These are phyloP conservation scores for Heliophila coronopifolia DNA, from an alignment of 441 rosid genomes.

Conservation along the genomic window DNA sequence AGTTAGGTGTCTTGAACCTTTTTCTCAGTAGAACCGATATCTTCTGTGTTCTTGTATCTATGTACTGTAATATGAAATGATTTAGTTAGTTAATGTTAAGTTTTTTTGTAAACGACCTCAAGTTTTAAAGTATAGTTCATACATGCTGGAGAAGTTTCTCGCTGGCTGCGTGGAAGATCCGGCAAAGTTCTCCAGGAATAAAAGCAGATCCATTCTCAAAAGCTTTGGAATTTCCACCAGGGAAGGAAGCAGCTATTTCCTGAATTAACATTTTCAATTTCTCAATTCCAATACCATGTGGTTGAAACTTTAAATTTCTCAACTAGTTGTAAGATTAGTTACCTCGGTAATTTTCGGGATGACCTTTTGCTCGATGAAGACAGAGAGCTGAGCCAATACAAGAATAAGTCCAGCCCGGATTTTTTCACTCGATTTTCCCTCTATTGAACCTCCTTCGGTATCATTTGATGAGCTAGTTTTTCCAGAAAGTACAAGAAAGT, in stretches of 20 bases:
- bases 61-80: constrained; percentile 47
- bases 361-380: constrained; percentile 81
- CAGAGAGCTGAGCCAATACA: constrained; percentile 78
- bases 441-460: constrained; percentile 38
- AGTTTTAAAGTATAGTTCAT: constrained; percentile 26
- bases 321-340: constrained; percentile 29
- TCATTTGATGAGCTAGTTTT: constrained; percentile 42
- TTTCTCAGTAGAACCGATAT: constrained; percentile 78
- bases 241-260: constrained; percentile 84
- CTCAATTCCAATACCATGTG: constrained; percentile 3
- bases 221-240: constrained; percentile 60
- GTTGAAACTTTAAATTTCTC: not conserved
- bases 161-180: constrained; percentile 67
- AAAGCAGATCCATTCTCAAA: constrained; percentile 70
- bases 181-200: constrained; percentile 86
- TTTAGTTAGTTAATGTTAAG: constrained; percentile 15
- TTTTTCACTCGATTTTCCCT: constrained; percentile 51
- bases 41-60: constrained; percentile 72
- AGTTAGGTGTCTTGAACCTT: constrained; percentile 90
- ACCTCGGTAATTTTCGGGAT: constrained; percentile 87
- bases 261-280: constrained; percentile 26
- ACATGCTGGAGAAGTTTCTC: constrained; percentile 86
- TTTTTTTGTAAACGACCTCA: constrained; percentile 7
- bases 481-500: constrained; percentile 65
- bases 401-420: constrained; percentile 64